Base-by-base conservation (phyloP, 2,329 filamentous ascomycete species). In the Ophiostoma australiae region DNA sequence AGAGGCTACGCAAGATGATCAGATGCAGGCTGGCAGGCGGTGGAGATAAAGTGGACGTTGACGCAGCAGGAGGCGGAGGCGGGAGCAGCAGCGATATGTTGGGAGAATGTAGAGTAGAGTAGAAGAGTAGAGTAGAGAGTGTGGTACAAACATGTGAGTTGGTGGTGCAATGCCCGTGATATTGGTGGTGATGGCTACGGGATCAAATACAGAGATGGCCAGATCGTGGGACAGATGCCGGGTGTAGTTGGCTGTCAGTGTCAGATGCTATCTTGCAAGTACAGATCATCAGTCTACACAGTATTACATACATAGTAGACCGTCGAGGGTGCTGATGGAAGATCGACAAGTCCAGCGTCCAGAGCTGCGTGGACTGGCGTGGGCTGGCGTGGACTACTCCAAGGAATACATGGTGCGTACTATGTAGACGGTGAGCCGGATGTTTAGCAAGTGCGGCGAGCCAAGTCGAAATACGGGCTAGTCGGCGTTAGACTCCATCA, bases 381-480 rank as follows among this genome's bases (percentile, higher is more conserved):
- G 15, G 13, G 17, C 17, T 48, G 44, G 44, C 44, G 17, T 48
- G 44, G 44, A 20, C 44, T 39, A 39, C 37, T n/a, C 13, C 27
- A 31, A 31, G 27, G 1, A 31, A 31, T 31, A 31, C 27, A 31
- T 3, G 3, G 27, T n/a, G n/a, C n/a, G n/a, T 31, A 31, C 27
- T 31, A 31, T 31, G 27, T 55, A 23, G 52, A 55, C 52, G 52
- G 52, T 55, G 52, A 55, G 52, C 52, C 52, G 52, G n/a, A 5
- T 17, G 52, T 55, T 55, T 27, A 23, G 17, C 44, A 55, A 23
- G 52, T 55, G n/a, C 52, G n/a, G n/a, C 52, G n/a, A 27, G 52
- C 52, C 52, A 55, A 55, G 52, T 55, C 52, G 52, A n/a, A 55
- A 55, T 55, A 55, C 52, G 52, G 52, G 52, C 52, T 55, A 55